Conservation (phyloP, 495 filamentous ascomycete species). For the Neurospora africana region DNA sequence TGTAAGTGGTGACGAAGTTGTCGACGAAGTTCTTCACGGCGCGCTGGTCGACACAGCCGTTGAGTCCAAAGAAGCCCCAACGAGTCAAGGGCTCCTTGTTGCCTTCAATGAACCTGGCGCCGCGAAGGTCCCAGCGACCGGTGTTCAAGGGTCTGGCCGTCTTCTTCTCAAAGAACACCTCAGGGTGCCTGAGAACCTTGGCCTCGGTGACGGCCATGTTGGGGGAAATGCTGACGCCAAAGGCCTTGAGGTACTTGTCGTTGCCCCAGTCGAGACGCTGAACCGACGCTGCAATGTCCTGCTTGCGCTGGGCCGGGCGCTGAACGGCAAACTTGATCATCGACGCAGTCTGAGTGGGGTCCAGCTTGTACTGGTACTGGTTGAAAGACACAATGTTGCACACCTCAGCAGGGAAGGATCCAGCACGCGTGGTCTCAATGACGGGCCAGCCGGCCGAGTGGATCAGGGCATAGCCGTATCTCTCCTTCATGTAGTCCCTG, state of each 20-base stretch:
- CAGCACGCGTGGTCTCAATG: conserved; percentile 55
- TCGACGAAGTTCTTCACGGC: conserved; percentile 47
- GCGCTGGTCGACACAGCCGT: conserved; percentile 17
- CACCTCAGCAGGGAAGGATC: conserved; percentile 69
- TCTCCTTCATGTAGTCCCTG: conserved; percentile 53
- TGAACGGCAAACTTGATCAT: conserved; percentile 85
- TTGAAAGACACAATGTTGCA: conserved; percentile 49
- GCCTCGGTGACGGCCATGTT: conserved; percentile 55
- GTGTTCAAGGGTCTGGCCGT: conserved; percentile 39
- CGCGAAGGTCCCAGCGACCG: conserved; percentile 81
- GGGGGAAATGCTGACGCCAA: conserved; percentile 54
- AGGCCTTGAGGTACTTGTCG: conserved; percentile 57
- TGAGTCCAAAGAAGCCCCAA: conserved; percentile 53
- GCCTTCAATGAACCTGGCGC: conserved; percentile 56
- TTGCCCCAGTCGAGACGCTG: conserved; percentile 52
- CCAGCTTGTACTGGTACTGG: conserved; percentile 70
- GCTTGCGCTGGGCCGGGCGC: conserved; percentile 51
- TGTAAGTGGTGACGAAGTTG: conserved; percentile 51
- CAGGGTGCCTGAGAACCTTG: conserved; percentile 58
- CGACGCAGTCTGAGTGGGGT: conserved; percentile 52
- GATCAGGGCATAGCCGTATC: conserved; percentile 49
- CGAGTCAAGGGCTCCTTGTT: conserved; percentile 49
- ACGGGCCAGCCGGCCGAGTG: conserved; percentile 46
- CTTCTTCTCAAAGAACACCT: conserved; percentile 51
- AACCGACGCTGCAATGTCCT: conserved; percentile 52